These are phyloP conservation scores for Eimeria acervulina DNA, from an alignment of 169 alveolate genomes.

Conservation along the genomic window DNA sequence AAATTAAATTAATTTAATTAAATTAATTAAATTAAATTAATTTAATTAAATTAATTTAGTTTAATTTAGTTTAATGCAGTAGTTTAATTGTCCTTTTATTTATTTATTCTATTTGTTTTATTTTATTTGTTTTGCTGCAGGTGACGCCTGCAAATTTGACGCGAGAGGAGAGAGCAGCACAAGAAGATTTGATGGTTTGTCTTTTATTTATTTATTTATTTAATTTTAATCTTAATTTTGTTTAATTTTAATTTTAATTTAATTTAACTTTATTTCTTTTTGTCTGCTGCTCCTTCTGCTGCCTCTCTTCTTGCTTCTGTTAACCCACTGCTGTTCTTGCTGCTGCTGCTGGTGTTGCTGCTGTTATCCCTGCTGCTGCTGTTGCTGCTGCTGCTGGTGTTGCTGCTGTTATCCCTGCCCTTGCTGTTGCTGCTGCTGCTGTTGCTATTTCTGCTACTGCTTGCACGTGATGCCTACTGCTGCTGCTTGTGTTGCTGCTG, in stretches of 20 bases:
- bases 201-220: background rate
- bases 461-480: background rate
- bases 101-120: no score
- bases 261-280: background rate
- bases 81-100: no score
- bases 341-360: background rate
- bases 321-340: background rate
- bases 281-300: background rate
- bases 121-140: background rate
- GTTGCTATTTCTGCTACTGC: background rate
- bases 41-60: background rate
- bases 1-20: background rate
- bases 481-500: background rate
- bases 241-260: no score
- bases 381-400: no score
- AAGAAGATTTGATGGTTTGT: slow-evolving; percentile 58
- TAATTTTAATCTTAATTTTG: background rate
- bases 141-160: slow-evolving; percentile 70
- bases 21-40: background rate
- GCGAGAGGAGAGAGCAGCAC: slow-evolving; percentile 70
- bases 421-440: slow-evolving; percentile 22
- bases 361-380: no score
- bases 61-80: background rate
- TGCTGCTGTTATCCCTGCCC: background rate
- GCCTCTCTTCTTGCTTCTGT: background rate